These are phyloP conservation scores for Cladophialophora chaetospira DNA, from an alignment of 2,329 filamentous ascomycete genomes.

Conservation along the genomic window DNA sequence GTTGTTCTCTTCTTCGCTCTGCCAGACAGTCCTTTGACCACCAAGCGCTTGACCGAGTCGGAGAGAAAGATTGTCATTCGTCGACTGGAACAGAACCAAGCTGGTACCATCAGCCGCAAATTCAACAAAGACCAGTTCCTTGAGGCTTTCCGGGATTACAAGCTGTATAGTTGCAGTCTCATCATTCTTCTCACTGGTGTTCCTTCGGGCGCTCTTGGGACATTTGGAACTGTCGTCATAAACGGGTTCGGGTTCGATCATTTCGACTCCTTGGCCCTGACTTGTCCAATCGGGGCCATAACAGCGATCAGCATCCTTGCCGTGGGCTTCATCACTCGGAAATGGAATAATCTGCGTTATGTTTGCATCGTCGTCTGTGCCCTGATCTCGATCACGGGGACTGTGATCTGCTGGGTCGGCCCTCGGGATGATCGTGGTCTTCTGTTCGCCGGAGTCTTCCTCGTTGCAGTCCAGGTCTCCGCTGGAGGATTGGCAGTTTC, in stretches of 20 bases:
- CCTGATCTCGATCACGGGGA: conserved; percentile 45
- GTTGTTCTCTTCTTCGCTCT: conserved; percentile 40
- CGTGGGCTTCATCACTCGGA: conserved; percentile 42
- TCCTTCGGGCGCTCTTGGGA: conserved; percentile 35
- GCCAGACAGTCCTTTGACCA: conserved; percentile 55
- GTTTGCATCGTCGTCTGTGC: conserved; percentile 47
- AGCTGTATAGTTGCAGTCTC: conserved; percentile 8
- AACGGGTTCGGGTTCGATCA: conserved; percentile 68
- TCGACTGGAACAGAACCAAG: conserved; percentile 62
- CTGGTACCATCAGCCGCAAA: conserved; percentile 47
- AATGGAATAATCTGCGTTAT: conserved; percentile 33
- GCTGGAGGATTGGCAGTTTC: conserved; percentile 54
- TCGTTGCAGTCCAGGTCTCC: conserved; percentile 44
- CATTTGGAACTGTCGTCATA: conserved; percentile 71
- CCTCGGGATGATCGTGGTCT: conserved; percentile 47
- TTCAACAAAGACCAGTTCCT: conserved; percentile 30
- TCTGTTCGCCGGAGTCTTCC: conserved; percentile 52
- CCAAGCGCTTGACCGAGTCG: conserved; percentile 61
- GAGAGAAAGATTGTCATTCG: conserved; percentile 67
- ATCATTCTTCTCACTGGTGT: conserved; percentile 4
- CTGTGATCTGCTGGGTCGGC: conserved; percentile 48
- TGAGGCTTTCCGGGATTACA: conserved; percentile 10
- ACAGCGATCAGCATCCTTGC: conserved; percentile 44
- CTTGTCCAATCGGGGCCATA: conserved; percentile 46
- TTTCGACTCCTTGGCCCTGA: conserved; percentile 65